These are phyloP conservation scores for Cladorrhinum samala DNA, from an alignment of 495 filamentous ascomycete genomes.

Conservation along the genomic window DNA sequence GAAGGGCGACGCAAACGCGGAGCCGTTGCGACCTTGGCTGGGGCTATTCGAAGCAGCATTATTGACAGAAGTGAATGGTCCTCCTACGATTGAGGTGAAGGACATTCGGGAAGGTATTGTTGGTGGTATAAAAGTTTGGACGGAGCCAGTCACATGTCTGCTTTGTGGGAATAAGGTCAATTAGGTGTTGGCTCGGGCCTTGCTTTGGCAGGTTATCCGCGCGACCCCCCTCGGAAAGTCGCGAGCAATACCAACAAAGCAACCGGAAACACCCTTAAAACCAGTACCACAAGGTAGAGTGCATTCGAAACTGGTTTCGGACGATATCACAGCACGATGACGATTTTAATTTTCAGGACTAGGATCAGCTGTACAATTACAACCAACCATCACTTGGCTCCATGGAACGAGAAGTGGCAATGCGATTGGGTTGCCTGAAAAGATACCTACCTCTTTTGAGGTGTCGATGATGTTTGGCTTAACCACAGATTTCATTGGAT, in stretches of 20 bases:
- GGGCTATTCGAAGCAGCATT: constrained; percentile 39
- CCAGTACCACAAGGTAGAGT: too few relatives aligned
- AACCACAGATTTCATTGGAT: too few relatives aligned
- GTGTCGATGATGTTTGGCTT: too few relatives aligned
- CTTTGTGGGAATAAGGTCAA: constrained; percentile 36
- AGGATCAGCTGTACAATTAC: too few relatives aligned
- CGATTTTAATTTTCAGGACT: too few relatives aligned
- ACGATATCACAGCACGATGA: too few relatives aligned
- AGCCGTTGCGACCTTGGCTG: constrained; percentile 34
- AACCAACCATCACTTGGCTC: too few relatives aligned
- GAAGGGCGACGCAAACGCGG: constrained; percentile 20
- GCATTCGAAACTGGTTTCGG: too few relatives aligned
- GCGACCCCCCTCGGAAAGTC: neutral
- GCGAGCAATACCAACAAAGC: neutral
- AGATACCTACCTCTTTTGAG: too few relatives aligned
- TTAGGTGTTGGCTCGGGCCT: constrained; percentile 7
- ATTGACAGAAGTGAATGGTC: constrained; percentile 22
- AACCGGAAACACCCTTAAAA: too few relatives aligned
- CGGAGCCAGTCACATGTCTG: constrained; percentile 38
- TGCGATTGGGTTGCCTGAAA: too few relatives aligned
- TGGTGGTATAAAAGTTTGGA: constrained; percentile 43
- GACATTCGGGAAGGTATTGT: constrained; percentile 37
- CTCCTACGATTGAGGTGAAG: constrained; percentile 35
- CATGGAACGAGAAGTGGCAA: too few relatives aligned
- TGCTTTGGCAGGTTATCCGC: neutral